phyloP scores from a whole-genome alignment of 208 protist species.

The Leishmania tarentolae region DNA sequence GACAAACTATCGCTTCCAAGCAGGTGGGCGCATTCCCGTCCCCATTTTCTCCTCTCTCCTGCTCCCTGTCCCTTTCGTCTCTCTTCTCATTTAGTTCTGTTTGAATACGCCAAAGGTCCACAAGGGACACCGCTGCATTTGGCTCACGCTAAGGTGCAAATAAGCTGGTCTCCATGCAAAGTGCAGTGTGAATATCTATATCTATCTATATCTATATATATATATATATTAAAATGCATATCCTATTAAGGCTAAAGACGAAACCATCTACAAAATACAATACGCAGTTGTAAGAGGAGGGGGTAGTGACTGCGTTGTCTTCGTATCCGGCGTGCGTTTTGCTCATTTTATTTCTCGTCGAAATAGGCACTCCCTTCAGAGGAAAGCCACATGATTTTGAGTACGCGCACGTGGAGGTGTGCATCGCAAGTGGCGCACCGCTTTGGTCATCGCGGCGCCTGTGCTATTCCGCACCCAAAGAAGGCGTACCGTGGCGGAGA shows the following conservation, averaged over 20 bases:
- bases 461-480: slow-evolving; percentile 74
- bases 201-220: background rate
- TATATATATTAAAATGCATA: background rate
- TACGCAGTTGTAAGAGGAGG: background rate
- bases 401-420: background rate
- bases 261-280: background rate
- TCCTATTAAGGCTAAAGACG: background rate
- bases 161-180: background rate
- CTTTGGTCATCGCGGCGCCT: slow-evolving; percentile 72
- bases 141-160: background rate
- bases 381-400: slow-evolving; percentile 7
- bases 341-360: background rate
- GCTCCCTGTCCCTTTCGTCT: background rate
- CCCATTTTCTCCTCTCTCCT: background rate
- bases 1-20: background rate
- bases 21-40: background rate
- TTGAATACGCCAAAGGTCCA: background rate
- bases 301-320: background rate
- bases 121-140: background rate
- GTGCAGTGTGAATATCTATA: background rate
- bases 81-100: background rate
- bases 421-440: slow-evolving; percentile 20
- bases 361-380: background rate
- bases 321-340: background rate
- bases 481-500: slow-evolving; percentile 82